Evolutionary conservation across 305 asterid species (phyloP).

Genomic region (Fraxinus xanthoxyloides): DNA sequence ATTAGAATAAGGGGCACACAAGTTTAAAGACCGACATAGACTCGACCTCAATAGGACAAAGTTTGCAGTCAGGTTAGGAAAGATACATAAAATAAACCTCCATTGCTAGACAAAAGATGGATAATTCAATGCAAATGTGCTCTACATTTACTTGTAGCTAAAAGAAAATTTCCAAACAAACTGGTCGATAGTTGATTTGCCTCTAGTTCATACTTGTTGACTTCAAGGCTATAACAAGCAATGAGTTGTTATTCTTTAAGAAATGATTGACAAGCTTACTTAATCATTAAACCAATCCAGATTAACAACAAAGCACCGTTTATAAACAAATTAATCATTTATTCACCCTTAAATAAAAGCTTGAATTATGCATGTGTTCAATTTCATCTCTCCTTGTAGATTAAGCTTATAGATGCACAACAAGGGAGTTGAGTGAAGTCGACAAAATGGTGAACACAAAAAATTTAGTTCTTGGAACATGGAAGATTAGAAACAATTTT

Average conservation of each 20-base stretch:
- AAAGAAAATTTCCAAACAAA: no score
- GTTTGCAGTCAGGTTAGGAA: neutral
- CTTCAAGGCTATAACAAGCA: neutral
- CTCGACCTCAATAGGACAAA: neutral
- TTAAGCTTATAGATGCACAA: neutral
- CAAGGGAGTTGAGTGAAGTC: neutral
- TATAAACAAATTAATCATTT: no score
- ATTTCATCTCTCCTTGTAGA: neutral
- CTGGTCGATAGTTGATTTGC: neutral
- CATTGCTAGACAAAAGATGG: neutral
- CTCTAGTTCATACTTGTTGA: neutral
- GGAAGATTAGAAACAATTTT: constrained; percentile 16
- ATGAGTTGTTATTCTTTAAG: neutral
- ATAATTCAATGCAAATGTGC: neutral
- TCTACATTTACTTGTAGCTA: neutral
- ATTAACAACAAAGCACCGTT: neutral
- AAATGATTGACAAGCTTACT: neutral
- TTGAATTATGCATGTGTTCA: neutral
- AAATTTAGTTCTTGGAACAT: constrained; percentile 16
- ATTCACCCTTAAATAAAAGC: no score
- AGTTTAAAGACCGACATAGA: neutral
- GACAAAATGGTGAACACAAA: neutral
- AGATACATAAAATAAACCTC: neutral
- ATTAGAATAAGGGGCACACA: neutral
- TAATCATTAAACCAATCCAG: neutral